These are phyloP conservation scores for Cornus controversa DNA, from an alignment of 148 eudicot species.

Conservation along the genomic window DNA sequence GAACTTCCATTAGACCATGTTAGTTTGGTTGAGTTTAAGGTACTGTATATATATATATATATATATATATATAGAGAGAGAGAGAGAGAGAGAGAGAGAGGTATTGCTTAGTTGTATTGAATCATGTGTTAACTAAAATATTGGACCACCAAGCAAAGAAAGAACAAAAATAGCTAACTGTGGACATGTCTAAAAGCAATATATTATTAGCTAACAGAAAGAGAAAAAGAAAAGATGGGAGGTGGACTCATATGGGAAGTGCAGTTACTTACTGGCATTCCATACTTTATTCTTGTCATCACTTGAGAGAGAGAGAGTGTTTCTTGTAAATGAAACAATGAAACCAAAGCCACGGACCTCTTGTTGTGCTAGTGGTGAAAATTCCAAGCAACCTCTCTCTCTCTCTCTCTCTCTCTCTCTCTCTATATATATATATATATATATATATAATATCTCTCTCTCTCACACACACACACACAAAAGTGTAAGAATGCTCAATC, in stretches of 20 bases:
- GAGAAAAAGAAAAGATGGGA: not conserved
- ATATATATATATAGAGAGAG: too few relatives aligned
- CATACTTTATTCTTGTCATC: conserved; percentile 12
- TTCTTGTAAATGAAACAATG: conserved; percentile 26
- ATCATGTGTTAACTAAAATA: conserved; percentile 14
- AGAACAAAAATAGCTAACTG: conserved; percentile 14
- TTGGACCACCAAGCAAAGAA: conserved; percentile 15
- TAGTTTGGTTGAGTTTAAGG: conserved; percentile 1
- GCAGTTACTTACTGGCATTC: conserved; percentile 19
- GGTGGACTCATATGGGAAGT: conserved; percentile 22
- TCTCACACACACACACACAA: not conserved
- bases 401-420: not conserved
- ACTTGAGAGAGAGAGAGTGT: not conserved
- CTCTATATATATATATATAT: too few relatives aligned
- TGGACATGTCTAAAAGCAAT: not conserved
- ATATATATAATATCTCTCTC: too few relatives aligned
- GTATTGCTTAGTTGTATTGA: conserved; percentile 10
- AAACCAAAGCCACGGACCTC: conserved; percentile 11
- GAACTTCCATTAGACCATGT: not conserved
- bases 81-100: too few relatives aligned
- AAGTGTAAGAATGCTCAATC: not conserved
- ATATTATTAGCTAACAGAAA: not conserved
- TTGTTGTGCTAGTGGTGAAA: conserved; percentile 21
- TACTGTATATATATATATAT: not conserved
- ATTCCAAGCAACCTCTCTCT: conserved; percentile 19